Conservation (phyloP, 73 alveolate species). For the Paramecium octaurelia region DNA sequence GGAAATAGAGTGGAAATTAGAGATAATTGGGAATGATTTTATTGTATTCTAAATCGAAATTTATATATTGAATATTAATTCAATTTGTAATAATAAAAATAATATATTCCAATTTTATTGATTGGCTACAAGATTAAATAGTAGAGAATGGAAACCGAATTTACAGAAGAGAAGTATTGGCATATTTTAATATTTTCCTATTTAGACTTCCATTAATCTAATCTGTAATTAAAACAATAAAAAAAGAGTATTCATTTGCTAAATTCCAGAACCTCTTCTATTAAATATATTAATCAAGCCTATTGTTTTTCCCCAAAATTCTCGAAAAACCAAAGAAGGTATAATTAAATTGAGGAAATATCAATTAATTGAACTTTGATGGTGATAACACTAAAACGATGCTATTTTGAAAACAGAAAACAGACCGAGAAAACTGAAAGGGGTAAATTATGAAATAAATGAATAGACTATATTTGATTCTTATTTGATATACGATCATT, state of each 20-base stretch:
- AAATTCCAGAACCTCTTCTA: not conserved
- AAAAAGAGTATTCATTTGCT: not conserved
- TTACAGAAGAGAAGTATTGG: not conserved
- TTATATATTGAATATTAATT: not conserved
- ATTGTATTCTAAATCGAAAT: not conserved
- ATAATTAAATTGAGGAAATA: not conserved
- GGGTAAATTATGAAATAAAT: too few relatives aligned
- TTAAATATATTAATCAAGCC: not conserved
- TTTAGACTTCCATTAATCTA: not conserved
- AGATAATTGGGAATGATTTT: not conserved
- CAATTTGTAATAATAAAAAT: not conserved
- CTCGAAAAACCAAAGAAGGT: not conserved
- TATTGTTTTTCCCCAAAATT: not conserved
- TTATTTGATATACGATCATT: too few relatives aligned
- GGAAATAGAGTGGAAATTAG: constrained; percentile 51
- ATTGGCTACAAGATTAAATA: not conserved
- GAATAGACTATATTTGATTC: too few relatives aligned
- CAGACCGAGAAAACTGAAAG: not conserved
- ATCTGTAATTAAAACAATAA: not conserved
- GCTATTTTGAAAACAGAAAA: not conserved
- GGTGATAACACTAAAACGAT: not conserved
- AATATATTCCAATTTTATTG: not conserved
- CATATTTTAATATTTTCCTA: not conserved
- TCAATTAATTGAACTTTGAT: not conserved
- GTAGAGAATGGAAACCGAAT: not conserved